Conservation (phyloP, 1,284 basidiomycete genomes). For the Phenoliferia sp. region DNA sequence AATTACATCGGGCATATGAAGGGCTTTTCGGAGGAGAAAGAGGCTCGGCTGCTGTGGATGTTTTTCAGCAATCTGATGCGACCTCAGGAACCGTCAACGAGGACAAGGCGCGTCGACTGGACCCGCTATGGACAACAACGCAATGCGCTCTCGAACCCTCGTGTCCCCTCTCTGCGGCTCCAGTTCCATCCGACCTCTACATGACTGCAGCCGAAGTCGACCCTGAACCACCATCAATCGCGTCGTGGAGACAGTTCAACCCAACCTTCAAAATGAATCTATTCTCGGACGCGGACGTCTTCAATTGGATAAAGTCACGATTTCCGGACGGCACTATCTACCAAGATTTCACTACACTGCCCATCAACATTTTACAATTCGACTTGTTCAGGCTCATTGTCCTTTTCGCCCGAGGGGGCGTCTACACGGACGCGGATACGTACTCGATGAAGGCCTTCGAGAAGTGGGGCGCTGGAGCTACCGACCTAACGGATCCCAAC, state of each 20-base stretch:
- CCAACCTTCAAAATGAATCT: not conserved
- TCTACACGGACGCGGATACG: constrained; percentile 39
- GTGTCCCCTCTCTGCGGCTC: not conserved
- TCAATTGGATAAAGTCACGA: not conserved
- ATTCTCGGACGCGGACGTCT: not conserved
- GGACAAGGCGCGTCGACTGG: not conserved
- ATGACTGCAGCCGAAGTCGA: not conserved
- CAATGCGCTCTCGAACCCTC: constrained; percentile 3
- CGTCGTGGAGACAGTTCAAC: constrained; percentile 4
- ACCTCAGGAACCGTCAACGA: not conserved
- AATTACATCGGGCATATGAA: not conserved
- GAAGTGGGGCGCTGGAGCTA: constrained; percentile 19
- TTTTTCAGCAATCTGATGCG: not conserved
- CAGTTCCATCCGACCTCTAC: constrained; percentile 7
- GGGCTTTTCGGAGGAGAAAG: not conserved
- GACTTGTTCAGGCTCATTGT: constrained; percentile 24
- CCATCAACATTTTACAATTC: constrained; percentile 11
- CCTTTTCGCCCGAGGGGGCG: constrained; percentile 35
- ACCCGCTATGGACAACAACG: not conserved
- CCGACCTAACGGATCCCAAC: not conserved
- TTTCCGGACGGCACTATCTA: not conserved
- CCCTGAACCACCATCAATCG: not conserved
- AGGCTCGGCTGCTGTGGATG: not conserved
- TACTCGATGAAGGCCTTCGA: constrained; percentile 29
- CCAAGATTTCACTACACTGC: not conserved